Evolutionary conservation across 768 basidiomycete genomes (phyloP).

Genomic region (Mycena amicta): DNA sequence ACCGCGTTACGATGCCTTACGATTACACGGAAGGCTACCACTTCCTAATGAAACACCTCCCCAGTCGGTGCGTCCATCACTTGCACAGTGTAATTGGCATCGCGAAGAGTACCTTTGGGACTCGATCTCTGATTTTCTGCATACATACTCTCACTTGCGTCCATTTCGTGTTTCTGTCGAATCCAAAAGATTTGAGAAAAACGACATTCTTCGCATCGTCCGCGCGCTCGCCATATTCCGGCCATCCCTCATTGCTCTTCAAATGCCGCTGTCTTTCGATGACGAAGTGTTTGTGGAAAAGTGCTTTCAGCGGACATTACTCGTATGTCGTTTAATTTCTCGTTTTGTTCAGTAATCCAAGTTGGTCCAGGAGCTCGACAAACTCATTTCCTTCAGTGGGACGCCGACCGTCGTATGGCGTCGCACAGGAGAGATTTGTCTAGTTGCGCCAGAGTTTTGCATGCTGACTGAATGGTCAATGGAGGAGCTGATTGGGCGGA

Average conservation of each 20-base stretch:
- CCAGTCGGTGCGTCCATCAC: constrained; percentile 66
- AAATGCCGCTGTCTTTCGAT: constrained; percentile 96
- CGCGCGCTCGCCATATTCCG: constrained; percentile 93
- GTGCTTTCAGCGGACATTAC: constrained; percentile 90
- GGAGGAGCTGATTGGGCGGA: constrained; percentile 70
- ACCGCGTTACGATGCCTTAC: constrained; percentile 75
- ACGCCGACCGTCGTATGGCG: constrained; percentile 99
- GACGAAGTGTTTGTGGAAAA: constrained; percentile 97
- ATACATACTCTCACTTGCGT: constrained; percentile 10
- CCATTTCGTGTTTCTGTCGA: constrained; percentile 6
- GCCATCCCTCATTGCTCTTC: constrained; percentile 94
- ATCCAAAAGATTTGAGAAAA: constrained; percentile 84
- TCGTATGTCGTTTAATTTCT: constrained; percentile 56
- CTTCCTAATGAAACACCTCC: constrained; percentile 92
- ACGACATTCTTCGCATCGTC: constrained; percentile 92
- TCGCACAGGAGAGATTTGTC: constrained; percentile 95
- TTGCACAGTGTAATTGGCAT: no score
- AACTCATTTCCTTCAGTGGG: constrained; percentile 94
- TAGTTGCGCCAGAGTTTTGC: constrained; percentile 95
- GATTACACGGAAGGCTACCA: constrained; percentile 98
- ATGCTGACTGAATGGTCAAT: constrained; percentile 90
- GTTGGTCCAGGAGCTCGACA: constrained; percentile 81
- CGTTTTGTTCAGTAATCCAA: constrained; percentile 10
- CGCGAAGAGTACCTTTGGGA: constrained; percentile 45
- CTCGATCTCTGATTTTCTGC: constrained; percentile 32